Conservation (phyloP, 495 filamentous ascomycete genomes). For the Terfezia claveryi region DNA sequence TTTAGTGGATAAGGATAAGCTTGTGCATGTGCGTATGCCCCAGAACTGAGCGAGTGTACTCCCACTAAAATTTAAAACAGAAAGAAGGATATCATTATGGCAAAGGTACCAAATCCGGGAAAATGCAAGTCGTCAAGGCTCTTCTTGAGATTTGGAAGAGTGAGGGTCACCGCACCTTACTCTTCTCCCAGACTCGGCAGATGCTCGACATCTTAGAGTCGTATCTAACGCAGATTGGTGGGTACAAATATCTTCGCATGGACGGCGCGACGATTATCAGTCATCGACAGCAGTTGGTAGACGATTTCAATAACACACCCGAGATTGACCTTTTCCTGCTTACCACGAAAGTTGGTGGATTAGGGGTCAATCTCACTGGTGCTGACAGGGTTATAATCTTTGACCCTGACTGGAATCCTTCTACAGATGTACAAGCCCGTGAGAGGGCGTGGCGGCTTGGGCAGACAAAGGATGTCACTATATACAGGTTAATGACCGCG, state of each 20-base stretch:
- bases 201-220: slow-evolving; percentile 85
- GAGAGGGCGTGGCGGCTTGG: slow-evolving; percentile 91
- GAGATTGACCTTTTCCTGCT: slow-evolving; percentile 72
- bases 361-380: slow-evolving; percentile 84
- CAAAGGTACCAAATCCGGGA: slow-evolving; percentile 51
- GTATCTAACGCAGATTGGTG: slow-evolving; percentile 39
- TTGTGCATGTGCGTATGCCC: neutral
- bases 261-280: slow-evolving; percentile 75
- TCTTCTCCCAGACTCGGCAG: slow-evolving; percentile 77
- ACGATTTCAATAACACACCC: slow-evolving; percentile 68
- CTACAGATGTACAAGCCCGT: slow-evolving; percentile 80
- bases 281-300: slow-evolving; percentile 60
- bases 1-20: slow-evolving; percentile 36
- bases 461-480: slow-evolving; percentile 79
- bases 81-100: slow-evolving; percentile 52
- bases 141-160: slow-evolving; percentile 69
- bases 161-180: slow-evolving; percentile 67
- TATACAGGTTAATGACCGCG: slow-evolving; percentile 89
- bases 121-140: slow-evolving; percentile 79
- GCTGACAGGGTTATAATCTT: slow-evolving; percentile 93
- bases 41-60: neutral
- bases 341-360: slow-evolving; percentile 82
- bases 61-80: neutral
- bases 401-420: slow-evolving; percentile 95
- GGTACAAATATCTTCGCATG: slow-evolving; percentile 70